Conservation (phyloP, 139 green algal species). For the Haematococcus lacustris region DNA sequence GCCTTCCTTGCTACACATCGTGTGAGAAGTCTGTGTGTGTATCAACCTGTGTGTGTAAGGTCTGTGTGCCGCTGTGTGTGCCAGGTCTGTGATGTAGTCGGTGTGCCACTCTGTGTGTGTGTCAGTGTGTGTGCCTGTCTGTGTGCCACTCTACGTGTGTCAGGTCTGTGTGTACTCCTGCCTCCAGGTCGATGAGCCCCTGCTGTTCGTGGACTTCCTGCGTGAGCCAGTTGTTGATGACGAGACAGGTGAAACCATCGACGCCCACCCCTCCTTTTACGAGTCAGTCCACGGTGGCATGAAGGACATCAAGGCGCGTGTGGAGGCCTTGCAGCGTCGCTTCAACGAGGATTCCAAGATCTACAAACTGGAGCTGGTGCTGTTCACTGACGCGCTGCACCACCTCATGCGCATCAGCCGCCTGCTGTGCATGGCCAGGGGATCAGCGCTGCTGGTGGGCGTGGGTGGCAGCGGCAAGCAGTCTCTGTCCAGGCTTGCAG, state of each 20-base stretch:
- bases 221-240: conserved; percentile 74
- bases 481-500: conserved; percentile 61
- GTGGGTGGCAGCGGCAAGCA: conserved; percentile 92
- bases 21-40: no score
- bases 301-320: conserved; percentile 49
- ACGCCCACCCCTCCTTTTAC: conserved; percentile 76
- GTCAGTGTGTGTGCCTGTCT: no score
- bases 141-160: no score
- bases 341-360: conserved; percentile 81
- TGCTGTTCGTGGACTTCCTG: conserved; percentile 93
- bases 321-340: conserved; percentile 62
- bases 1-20: no score
- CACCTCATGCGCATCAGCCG: conserved; percentile 85
- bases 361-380: conserved; percentile 81
- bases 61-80: no score
- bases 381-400: conserved; percentile 87
- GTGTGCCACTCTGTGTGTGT: no score
- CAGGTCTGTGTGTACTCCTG: no score
- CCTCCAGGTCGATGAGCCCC: conserved; percentile 71
- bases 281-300: conserved; percentile 70
- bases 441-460: conserved; percentile 84
- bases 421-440: conserved; percentile 78
- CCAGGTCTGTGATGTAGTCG: no score
- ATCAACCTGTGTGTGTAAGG: no score
- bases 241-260: conserved; percentile 53